A percentile compares a stretch with the other conserved stretches of the same genome.
Evolutionary conservation across 2,329 filamentous ascomycete species (phyloP).

Genomic region (Alternaria sp.): DNA sequence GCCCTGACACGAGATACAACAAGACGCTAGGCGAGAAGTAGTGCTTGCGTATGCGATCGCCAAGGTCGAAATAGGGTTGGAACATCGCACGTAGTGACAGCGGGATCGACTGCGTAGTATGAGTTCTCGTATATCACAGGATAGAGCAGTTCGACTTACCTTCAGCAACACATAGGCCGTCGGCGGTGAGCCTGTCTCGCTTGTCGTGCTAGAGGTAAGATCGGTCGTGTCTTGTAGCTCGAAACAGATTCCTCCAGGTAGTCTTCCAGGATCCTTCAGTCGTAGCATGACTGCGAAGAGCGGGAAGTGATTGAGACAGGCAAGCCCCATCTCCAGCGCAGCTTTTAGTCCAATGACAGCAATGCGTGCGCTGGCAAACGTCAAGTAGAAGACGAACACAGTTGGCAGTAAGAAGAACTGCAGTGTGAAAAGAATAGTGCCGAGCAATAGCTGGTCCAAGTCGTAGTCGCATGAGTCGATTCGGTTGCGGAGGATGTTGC

Average conservation of each 20-base stretch:
- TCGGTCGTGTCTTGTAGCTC: slow-evolving; percentile 77
- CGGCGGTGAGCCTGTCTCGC: slow-evolving; percentile 54
- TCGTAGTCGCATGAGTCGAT: slow-evolving; percentile 99
- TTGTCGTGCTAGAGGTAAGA: slow-evolving; percentile 45
- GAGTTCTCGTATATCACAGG: neutral
- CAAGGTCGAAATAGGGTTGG: slow-evolving; percentile 95
- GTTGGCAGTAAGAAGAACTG: slow-evolving; percentile 95
- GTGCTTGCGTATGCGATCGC: slow-evolving; percentile 88
- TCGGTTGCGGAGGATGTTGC: slow-evolving; percentile 94
- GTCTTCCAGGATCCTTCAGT: slow-evolving; percentile 86
- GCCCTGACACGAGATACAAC: slow-evolving; percentile 84
- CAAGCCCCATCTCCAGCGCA: slow-evolving; percentile 85
- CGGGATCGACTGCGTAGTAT: slow-evolving; percentile 68
- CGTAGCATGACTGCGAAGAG: slow-evolving; percentile 96
- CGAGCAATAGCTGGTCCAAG: slow-evolving; percentile 92
- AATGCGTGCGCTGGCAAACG: slow-evolving; percentile 94
- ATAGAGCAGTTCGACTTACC: slow-evolving; percentile 55
- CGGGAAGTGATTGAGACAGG: slow-evolving; percentile 96
- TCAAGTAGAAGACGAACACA: slow-evolving; percentile 94
- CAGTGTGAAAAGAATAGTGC: slow-evolving; percentile 94
- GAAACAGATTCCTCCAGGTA: slow-evolving; percentile 91
- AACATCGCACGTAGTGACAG: slow-evolving; percentile 94
- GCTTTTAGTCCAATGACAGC: slow-evolving; percentile 93
- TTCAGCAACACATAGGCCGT: slow-evolving; percentile 88
- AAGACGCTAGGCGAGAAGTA: slow-evolving; percentile 90